These are phyloP conservation scores for Botrytis pseudocinerea DNA, from an alignment of 2,329 filamentous ascomycete species.

Conservation along the genomic window DNA sequence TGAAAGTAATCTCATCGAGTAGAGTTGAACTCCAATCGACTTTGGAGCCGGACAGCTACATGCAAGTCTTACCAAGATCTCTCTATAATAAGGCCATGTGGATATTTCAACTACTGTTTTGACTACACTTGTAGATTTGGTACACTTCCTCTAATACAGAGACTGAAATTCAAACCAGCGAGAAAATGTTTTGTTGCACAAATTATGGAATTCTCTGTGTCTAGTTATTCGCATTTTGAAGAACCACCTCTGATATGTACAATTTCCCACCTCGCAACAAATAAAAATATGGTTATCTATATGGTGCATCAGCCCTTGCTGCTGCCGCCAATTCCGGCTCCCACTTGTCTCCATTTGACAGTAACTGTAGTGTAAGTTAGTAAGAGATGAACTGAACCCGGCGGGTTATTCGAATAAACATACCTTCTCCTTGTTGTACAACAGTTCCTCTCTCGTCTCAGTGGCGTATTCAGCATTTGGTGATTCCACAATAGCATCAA, in stretches of 20 bases:
- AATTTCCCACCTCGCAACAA: constrained; percentile 15
- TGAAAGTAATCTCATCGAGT: neutral
- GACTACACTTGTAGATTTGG: constrained; percentile 5
- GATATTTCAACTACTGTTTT: neutral
- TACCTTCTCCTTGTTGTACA: constrained; percentile 86
- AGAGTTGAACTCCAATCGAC: neutral
- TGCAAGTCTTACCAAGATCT: neutral
- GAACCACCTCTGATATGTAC: constrained; percentile 20
- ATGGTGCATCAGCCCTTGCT: constrained; percentile 90
- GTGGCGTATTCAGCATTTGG: constrained; percentile 75
- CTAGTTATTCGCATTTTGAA: constrained; percentile 16
- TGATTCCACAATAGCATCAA: constrained; percentile 86
- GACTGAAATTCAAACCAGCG: neutral
- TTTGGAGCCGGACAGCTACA: neutral
- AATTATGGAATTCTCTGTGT: constrained; percentile 7
- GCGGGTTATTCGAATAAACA: constrained; percentile 39
- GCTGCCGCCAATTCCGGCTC: constrained; percentile 93
- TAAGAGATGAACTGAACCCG: neutral
- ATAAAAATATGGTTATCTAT: constrained; percentile 61
- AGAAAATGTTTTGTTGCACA: neutral
- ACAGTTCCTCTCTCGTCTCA: constrained; percentile 83
- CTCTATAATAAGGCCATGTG: no score
- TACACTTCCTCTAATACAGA: neutral
- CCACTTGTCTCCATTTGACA: constrained; percentile 93
- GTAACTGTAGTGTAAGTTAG: constrained; percentile 57